phyloP scores from a whole-genome alignment of 139 green algal species.

The Gonium pectorale region DNA sequence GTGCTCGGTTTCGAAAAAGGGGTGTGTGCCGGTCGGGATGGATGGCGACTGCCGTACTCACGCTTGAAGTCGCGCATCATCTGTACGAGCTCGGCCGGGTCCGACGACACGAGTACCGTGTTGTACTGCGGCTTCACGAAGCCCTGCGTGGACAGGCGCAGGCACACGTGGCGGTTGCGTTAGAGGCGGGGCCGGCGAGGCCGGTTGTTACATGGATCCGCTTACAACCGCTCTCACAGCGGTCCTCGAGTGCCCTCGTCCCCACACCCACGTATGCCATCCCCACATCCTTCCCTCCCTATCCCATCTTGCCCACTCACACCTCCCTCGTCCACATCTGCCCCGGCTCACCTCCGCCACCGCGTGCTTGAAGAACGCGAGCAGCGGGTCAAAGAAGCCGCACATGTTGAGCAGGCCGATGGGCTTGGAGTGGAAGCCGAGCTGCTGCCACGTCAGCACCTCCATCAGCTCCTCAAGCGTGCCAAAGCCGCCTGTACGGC shows the following conservation, averaged over 20 bases:
- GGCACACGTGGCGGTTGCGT: no score
- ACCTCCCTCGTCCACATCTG: no score
- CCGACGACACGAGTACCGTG: conserved; percentile 51
- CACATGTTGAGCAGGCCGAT: conserved; percentile 74
- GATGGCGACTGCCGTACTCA: not conserved
- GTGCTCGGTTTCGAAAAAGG: no score
- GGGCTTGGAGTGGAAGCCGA: conserved; percentile 85
- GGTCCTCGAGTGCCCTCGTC: no score
- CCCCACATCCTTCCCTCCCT: not conserved
- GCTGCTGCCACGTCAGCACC: conserved; percentile 88
- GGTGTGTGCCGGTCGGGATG: no score
- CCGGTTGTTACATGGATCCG: no score
- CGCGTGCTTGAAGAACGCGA: conserved; percentile 75
- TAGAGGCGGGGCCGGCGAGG: no score
- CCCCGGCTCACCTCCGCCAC: conserved; percentile 60
- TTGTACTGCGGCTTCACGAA: conserved; percentile 49
- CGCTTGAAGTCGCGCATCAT: conserved; percentile 49
- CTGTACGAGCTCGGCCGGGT: conserved; percentile 50
- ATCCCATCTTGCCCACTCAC: no score
- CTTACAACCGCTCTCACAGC: no score
- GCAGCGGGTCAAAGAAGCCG: conserved; percentile 81
- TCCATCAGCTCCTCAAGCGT: conserved; percentile 91
- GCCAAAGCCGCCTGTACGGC: conserved; percentile 79
- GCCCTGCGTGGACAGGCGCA: conserved; percentile 31
- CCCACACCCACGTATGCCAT: not conserved